These are phyloP conservation scores for Xerophyta viscosa DNA, from an alignment of 106 monocot species.

Conservation along the genomic window DNA sequence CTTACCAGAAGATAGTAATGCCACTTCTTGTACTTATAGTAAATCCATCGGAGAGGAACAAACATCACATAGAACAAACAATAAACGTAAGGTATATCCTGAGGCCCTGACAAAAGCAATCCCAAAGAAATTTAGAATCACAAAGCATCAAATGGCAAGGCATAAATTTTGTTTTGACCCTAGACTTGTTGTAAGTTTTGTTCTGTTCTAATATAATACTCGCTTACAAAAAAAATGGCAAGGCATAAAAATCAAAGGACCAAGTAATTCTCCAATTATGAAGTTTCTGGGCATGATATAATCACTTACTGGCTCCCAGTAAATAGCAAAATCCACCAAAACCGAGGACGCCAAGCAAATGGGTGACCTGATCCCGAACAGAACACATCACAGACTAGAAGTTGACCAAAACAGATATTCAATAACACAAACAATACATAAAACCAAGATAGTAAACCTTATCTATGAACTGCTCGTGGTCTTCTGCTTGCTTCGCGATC, in stretches of 20 bases:
- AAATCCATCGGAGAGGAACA: conserved; percentile 98
- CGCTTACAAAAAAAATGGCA: neutral
- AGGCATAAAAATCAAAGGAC: neutral
- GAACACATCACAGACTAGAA: no score
- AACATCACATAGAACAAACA: conserved; percentile 88
- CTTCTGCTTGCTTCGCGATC: conserved; percentile 89
- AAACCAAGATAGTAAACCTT: no score
- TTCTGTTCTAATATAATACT: no score
- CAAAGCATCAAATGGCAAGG: neutral
- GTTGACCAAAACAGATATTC: no score
- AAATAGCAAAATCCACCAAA: conserved; percentile 94
- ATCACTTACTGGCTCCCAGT: conserved; percentile 94
- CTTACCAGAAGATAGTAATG: conserved; percentile 99
- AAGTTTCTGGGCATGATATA: no score
- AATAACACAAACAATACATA: no score
- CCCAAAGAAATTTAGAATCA: neutral
- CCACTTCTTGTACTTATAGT: conserved; percentile 99
- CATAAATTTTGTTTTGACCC: no score
- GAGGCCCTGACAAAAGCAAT: conserved; percentile 69
- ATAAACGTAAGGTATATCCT: conserved; percentile 91
- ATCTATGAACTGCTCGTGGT: conserved; percentile 84
- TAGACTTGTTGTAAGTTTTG: no score
- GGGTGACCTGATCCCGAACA: conserved; percentile 55
- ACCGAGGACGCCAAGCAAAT: conserved; percentile 89
- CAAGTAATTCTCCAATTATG: no score